These are phyloP conservation scores for Amniculicola lignicola DNA, from an alignment of 495 filamentous ascomycete species.

Conservation along the genomic window DNA sequence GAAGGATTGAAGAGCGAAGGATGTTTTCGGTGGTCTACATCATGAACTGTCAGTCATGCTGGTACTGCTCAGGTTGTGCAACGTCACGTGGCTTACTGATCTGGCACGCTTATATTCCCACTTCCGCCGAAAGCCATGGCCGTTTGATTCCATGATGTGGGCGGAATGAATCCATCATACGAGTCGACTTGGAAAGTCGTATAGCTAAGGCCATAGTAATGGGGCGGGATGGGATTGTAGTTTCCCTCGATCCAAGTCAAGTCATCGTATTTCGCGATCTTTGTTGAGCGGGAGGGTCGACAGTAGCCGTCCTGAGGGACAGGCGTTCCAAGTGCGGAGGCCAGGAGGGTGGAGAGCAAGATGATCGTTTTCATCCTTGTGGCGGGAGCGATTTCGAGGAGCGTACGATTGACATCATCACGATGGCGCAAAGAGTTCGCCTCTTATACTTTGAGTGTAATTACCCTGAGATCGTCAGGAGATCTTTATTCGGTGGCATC, in stretches of 20 bases:
- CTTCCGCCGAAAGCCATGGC: conserved; percentile 31
- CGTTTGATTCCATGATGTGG: conserved; percentile 23
- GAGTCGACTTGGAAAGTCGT: conserved; percentile 26
- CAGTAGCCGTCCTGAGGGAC: conserved; percentile 1
- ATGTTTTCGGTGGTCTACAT: conserved; percentile 5
- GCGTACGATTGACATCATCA: too few species aligned
- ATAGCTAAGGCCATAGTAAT: conserved; percentile 23
- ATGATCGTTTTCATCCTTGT: too few species aligned
- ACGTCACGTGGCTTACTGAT: conserved; percentile 1
- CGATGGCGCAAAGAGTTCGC: too few species aligned
- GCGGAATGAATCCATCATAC: conserved; percentile 25
- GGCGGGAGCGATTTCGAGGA: too few species aligned
- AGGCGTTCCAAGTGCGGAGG: neutral
- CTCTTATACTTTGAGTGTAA: too few species aligned
- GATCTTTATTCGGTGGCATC: too few species aligned
- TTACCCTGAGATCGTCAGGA: too few species aligned
- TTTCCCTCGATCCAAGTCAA: conserved; percentile 13
- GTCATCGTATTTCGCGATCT: conserved; percentile 24
- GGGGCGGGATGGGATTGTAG: conserved; percentile 16
- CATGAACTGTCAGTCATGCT: neutral
- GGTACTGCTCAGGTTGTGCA: too few species aligned
- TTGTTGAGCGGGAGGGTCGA: neutral
- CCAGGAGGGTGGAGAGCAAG: neutral
- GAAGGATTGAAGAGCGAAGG: conserved; percentile 21
- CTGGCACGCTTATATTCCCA: conserved; percentile 22